Percentiles rank a stretch among this genome's conserved stretches.
phyloP scores from a whole-genome alignment of 148 eudicot species.

The Mesembryanthemum crystallinum region DNA sequence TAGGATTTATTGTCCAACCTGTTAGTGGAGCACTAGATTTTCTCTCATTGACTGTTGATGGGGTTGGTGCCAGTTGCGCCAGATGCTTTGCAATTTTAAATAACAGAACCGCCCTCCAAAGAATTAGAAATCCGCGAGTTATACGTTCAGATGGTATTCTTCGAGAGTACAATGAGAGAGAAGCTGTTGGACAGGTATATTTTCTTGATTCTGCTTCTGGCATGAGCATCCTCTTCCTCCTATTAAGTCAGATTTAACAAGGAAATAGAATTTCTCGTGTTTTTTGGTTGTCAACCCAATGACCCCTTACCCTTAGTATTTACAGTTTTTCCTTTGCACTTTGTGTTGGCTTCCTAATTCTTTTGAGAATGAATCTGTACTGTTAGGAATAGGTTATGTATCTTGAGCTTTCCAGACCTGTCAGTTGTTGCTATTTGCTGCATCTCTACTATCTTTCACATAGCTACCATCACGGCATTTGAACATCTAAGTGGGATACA shows the following conservation, averaged over 20 bases:
- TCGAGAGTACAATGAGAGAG: conserved; percentile 80
- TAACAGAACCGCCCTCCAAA: conserved; percentile 60
- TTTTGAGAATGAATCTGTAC: no score
- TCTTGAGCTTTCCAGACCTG: no score
- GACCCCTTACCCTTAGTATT: no score
- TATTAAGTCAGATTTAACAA: background rate
- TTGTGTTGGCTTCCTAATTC: no score
- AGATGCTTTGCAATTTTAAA: conserved; percentile 84
- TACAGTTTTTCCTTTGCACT: no score
- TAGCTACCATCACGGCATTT: no score
- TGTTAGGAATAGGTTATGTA: no score
- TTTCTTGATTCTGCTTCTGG: conserved; percentile 7
- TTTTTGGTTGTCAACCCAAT: no score
- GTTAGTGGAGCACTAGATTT: conserved; percentile 98
- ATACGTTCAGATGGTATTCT: conserved; percentile 79
- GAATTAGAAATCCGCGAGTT: conserved; percentile 89
- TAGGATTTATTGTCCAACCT: conserved; percentile 90
- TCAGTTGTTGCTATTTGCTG: no score
- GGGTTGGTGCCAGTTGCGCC: conserved; percentile 96
- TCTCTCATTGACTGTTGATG: conserved; percentile 93
- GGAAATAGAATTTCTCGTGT: no score
- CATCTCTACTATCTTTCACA: no score
- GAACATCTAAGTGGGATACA: no score
- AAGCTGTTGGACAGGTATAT: conserved; percentile 87
- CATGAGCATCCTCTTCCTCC: background rate